phyloP scores from a whole-genome alignment of 2,329 filamentous ascomycete species.

The Neofusicoccum kwambonambiense region DNA sequence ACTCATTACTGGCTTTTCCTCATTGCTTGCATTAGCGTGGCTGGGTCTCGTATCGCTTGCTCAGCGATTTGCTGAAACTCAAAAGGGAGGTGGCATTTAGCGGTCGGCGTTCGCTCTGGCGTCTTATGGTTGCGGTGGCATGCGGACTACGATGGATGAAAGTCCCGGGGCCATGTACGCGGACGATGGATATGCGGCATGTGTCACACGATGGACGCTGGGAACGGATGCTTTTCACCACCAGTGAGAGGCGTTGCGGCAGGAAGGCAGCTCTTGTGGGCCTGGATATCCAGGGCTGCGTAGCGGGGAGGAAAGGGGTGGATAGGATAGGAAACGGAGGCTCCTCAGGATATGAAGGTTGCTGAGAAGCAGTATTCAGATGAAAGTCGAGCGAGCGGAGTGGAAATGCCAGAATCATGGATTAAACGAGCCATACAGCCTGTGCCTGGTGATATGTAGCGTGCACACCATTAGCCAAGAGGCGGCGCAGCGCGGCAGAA shows the following conservation, averaged over 20 bases:
- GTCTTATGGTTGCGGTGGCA: constrained; percentile 12
- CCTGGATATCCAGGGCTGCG: not conserved
- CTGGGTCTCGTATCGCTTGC: constrained; percentile 21
- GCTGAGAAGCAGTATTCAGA: not conserved
- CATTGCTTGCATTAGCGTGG: constrained; percentile 32
- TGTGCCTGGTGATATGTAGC: not conserved
- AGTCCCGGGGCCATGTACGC: not conserved
- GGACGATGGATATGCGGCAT: constrained; percentile 2
- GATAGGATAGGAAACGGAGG: not conserved
- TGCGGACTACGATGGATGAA: not conserved
- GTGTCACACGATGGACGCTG: not conserved
- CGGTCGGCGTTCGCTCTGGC: constrained; percentile 33
- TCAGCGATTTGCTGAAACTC: constrained; percentile 6
- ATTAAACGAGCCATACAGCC: not conserved
- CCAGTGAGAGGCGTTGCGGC: constrained; percentile 6
- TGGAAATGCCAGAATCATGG: constrained; percentile 6
- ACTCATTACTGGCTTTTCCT: constrained; percentile 23
- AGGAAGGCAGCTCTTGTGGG: not conserved
- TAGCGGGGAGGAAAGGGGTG: not conserved
- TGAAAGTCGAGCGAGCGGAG: not conserved
- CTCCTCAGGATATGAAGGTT: not conserved
- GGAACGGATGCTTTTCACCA: not conserved
- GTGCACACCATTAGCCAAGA: too few species aligned
- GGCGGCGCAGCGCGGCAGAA: not conserved
- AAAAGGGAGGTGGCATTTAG: constrained; percentile 31